phyloP scores from a whole-genome alignment of 2,329 filamentous ascomycete genomes.

The Botryotinia convoluta region DNA sequence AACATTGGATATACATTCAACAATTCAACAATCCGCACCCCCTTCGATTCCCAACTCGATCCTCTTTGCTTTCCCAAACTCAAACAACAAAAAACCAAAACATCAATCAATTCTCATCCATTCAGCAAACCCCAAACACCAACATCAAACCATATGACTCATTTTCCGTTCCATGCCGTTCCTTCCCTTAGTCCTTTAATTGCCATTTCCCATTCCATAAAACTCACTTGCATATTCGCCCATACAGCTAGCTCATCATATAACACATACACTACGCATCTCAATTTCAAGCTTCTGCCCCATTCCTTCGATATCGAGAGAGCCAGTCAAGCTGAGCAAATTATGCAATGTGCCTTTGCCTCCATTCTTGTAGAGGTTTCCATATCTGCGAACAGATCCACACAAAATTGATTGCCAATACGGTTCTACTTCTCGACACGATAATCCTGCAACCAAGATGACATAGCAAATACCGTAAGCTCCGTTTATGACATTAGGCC shows the following conservation, averaged over 20 bases:
- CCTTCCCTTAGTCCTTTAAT: neutral
- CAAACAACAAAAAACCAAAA: neutral
- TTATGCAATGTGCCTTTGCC: neutral
- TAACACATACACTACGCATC: neutral
- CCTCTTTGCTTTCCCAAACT: neutral
- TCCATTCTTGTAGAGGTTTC: neutral
- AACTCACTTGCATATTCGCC: neutral
- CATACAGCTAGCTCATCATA: neutral
- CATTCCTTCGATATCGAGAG: neutral
- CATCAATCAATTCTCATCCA: neutral
- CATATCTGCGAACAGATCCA: neutral
- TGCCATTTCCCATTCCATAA: conserved; percentile 7
- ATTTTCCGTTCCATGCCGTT: conserved; percentile 8
- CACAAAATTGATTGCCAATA: neutral
- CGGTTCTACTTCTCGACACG: neutral
- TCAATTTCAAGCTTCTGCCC: neutral
- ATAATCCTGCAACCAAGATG: neutral
- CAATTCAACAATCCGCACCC: neutral
- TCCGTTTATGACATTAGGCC: neutral
- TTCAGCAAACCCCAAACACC: conserved; percentile 9
- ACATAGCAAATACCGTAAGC: neutral
- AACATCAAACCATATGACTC: neutral
- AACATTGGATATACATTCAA: conserved; percentile 9
- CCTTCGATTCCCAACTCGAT: neutral
- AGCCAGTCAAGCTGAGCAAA: neutral